Evolutionary conservation across 1,284 basidiomycete species (phyloP).

Genomic region (Pseudozyma sp.): DNA sequence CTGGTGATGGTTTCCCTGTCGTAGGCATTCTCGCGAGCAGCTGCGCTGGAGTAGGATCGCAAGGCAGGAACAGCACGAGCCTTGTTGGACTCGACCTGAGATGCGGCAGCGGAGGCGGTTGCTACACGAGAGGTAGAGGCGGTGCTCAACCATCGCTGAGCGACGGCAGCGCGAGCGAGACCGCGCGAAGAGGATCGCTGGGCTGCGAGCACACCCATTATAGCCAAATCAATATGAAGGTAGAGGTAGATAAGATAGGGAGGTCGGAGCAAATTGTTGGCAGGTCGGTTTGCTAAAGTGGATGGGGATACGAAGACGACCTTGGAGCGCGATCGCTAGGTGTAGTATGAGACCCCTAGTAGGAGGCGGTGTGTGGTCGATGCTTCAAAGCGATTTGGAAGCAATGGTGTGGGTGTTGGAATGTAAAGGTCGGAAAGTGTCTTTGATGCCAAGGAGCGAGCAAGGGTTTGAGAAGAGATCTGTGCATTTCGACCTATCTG

Average conservation of each 20-base stretch:
- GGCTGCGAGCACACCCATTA: constrained; percentile 44
- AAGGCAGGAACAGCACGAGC: constrained; percentile 24
- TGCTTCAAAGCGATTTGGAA: background rate
- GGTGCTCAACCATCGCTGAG: constrained; percentile 41
- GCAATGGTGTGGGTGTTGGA: constrained; percentile 1
- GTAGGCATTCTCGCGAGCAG: constrained; percentile 54
- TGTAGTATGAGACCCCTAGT: no score
- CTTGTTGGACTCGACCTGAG: constrained; percentile 29
- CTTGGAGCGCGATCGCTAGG: background rate
- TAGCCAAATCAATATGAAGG: background rate
- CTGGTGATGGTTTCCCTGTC: constrained; percentile 67
- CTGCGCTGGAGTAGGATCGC: constrained; percentile 48
- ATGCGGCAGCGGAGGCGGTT: constrained; percentile 22
- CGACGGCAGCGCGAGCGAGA: constrained; percentile 36
- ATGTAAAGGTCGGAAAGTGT: background rate
- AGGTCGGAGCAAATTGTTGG: no score
- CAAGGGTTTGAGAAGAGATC: background rate
- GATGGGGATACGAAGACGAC: constrained; percentile 2
- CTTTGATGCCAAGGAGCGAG: background rate
- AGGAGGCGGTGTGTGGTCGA: no score
- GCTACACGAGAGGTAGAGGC: constrained; percentile 33
- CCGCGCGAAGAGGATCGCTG: constrained; percentile 44
- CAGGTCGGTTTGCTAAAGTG: background rate
- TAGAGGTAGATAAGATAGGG: background rate
- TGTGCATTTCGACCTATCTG: background rate